A percentile compares a stretch with the other conserved stretches of the same genome.
phyloP scores from a whole-genome alignment of 225 moss, liverwort and hornwort genomes.

The Polytrichum commune region DNA sequence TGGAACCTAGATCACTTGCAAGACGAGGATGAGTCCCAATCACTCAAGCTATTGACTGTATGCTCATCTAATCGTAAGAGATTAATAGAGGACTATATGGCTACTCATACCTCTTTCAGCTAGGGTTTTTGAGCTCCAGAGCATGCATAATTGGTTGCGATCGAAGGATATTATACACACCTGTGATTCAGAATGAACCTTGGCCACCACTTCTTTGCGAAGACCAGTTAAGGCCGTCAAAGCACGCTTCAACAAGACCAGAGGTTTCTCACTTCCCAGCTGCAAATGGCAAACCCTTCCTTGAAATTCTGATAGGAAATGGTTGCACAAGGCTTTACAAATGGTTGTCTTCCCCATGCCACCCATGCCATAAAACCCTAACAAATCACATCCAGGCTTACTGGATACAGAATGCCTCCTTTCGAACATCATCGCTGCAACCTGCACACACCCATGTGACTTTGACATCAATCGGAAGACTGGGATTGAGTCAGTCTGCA shows the following conservation, averaged over 20 bases:
- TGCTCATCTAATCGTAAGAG: too few relatives aligned
- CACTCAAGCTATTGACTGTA: too few relatives aligned
- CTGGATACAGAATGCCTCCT: neutral
- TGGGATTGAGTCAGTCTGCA: neutral
- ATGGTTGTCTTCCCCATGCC: constrained; percentile 18
- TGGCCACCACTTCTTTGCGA: neutral
- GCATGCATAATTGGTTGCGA: too few relatives aligned
- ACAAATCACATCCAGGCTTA: neutral
- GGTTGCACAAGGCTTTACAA: constrained; percentile 6
- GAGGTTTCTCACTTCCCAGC: neutral
- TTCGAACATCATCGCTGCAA: neutral
- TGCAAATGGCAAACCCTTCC: constrained; percentile 5
- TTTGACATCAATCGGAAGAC: neutral
- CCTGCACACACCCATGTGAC: neutral
- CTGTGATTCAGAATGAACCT: neutral
- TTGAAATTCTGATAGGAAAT: neutral
- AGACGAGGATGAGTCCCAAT: too few relatives aligned
- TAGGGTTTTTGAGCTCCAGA: too few relatives aligned
- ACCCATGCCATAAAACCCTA: constrained; percentile 7
- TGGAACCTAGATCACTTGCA: too few relatives aligned
- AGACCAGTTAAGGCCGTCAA: neutral
- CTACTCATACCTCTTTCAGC: too few relatives aligned
- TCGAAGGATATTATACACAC: neutral
- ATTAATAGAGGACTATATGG: too few relatives aligned
- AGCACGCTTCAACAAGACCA: neutral